These are phyloP conservation scores for Epicoccum sorghinum DNA, from an alignment of 2,329 filamentous ascomycete genomes.

Conservation along the genomic window DNA sequence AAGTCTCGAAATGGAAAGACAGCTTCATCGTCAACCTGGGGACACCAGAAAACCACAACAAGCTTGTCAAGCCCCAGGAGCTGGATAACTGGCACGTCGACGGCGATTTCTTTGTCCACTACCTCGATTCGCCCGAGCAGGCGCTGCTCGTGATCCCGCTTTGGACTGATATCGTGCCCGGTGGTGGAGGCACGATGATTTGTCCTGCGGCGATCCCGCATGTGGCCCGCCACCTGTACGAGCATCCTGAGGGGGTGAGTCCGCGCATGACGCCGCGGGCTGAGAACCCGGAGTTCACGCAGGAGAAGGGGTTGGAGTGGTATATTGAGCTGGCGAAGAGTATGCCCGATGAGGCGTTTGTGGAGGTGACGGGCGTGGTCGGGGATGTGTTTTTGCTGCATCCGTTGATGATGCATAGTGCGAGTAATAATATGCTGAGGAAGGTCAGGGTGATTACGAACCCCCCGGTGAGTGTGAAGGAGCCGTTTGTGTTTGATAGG, in stretches of 20 bases:
- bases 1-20: conserved; percentile 65
- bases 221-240: conserved; percentile 63
- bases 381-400: conserved; percentile 66
- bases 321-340: conserved; percentile 50
- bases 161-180: conserved; percentile 66
- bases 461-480: conserved; percentile 58
- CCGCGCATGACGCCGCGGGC: conserved; percentile 67
- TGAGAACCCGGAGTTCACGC: conserved; percentile 53
- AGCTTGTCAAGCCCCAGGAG: conserved; percentile 58
- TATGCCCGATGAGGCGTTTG: conserved; percentile 52
- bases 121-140: conserved; percentile 73
- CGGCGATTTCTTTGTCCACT: conserved; percentile 75
- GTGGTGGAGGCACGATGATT: conserved; percentile 69
- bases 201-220: conserved; percentile 64
- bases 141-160: conserved; percentile 71
- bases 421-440: conserved; percentile 57
- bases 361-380: conserved; percentile 60
- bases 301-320: conserved; percentile 53
- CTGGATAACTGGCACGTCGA: conserved; percentile 71
- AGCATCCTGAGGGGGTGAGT: conserved; percentile 68
- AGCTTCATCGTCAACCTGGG: conserved; percentile 74
- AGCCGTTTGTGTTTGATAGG: conserved; percentile 61
- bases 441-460: conserved; percentile 61
- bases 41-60: conserved; percentile 56
- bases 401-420: conserved; percentile 65